Evolutionary conservation across 1,284 basidiomycete species (phyloP).

Genomic region (Trametes hirsuta): DNA sequence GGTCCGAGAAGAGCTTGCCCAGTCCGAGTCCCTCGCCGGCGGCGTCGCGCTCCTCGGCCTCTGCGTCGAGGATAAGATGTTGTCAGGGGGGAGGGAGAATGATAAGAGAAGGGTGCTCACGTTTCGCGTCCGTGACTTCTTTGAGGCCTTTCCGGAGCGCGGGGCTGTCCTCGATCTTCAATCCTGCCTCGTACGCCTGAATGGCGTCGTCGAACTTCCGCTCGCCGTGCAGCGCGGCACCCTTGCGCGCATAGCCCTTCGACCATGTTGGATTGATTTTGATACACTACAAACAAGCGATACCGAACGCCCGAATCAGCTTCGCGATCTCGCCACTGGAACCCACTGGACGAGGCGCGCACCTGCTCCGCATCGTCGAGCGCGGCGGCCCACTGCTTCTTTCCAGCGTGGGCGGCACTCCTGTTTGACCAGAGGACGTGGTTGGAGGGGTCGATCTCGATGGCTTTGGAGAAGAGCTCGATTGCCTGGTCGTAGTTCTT

Average conservation of each 20-base stretch:
- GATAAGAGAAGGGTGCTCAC: conserved; percentile 40
- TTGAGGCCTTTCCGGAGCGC: conserved; percentile 86
- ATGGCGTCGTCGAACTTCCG: conserved; percentile 84
- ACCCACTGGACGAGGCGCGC: conserved; percentile 23
- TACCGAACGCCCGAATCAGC: no score
- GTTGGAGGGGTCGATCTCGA: conserved; percentile 81
- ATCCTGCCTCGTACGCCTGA: conserved; percentile 77
- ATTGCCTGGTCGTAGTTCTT: conserved; percentile 93
- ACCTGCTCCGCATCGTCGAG: conserved; percentile 93
- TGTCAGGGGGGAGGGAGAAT: background rate
- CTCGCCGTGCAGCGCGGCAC: conserved; percentile 91
- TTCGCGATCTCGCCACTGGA: no score
- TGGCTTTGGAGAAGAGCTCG: conserved; percentile 85
- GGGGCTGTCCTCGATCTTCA: conserved; percentile 82
- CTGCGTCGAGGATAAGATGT: conserved; percentile 28
- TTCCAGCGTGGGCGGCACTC: conserved; percentile 87
- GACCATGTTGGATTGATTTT: conserved; percentile 83
- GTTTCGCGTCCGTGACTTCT: conserved; percentile 82
- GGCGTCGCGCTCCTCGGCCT: conserved; percentile 46
- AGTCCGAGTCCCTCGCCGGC: conserved; percentile 57
- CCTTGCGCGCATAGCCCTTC: conserved; percentile 93
- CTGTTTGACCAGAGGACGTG: conserved; percentile 95
- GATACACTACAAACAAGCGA: conserved; percentile 56
- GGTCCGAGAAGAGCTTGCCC: conserved; percentile 85
- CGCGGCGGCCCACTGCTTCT: conserved; percentile 78